A percentile compares a stretch with the other conserved stretches of the same genome.
Conservation (phyloP, 2,329 filamentous ascomycete species). For the Xylaria multiplex region DNA sequence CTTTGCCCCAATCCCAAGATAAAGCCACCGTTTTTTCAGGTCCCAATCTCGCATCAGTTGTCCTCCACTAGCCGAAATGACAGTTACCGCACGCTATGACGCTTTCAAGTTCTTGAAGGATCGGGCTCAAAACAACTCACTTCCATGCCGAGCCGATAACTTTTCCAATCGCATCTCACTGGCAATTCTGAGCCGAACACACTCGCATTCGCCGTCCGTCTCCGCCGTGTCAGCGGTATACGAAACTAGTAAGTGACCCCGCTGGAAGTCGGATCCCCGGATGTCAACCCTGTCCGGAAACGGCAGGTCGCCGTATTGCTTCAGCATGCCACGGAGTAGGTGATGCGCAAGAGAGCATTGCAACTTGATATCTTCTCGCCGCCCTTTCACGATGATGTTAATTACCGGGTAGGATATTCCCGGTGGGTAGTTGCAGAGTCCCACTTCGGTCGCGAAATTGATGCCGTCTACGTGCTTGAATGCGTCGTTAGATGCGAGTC, state of each 20-base stretch:
- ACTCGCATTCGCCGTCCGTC: neutral
- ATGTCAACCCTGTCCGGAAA: slow-evolving; percentile 23
- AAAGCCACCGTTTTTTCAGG: too few species aligned
- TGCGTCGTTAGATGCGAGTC: neutral
- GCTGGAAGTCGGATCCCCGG: neutral
- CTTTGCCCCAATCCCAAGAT: too few species aligned
- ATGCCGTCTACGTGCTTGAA: neutral
- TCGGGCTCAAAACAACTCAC: neutral
- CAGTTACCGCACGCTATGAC: too few species aligned
- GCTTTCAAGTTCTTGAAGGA: neutral
- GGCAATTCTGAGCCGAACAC: slow-evolving; percentile 2
- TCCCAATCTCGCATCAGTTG: too few species aligned
- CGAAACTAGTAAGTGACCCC: slow-evolving; percentile 1
- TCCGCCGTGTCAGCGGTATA: neutral
- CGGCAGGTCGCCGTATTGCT: slow-evolving; percentile 14
- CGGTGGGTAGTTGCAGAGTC: neutral
- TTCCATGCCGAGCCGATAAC: neutral
- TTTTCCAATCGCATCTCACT: neutral
- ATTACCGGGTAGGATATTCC: neutral
- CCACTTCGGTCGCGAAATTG: neutral
- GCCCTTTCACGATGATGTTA: neutral
- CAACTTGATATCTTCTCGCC: neutral
- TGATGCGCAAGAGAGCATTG: slow-evolving; percentile 11
- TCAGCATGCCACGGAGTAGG: slow-evolving; percentile 17
- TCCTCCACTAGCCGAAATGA: too few species aligned